Evolutionary conservation across 768 basidiomycete genomes (phyloP), one percentile per base, ranked within the genome.

Genomic region (Coprinopsis strossmayeri): DNA sequence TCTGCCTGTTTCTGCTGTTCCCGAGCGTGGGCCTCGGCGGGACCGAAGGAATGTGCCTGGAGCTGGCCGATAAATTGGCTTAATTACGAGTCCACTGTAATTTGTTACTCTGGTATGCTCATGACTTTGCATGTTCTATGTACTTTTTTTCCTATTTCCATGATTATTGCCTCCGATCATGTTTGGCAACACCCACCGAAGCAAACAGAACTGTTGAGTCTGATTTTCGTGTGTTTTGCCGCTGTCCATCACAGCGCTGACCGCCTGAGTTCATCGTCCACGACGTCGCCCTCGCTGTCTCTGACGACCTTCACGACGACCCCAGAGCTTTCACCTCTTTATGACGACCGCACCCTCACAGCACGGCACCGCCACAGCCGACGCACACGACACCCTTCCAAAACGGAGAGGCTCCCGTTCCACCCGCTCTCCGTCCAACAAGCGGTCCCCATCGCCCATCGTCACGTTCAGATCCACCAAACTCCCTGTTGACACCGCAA

Each of bases 11-110:
- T 68, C 82, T 46, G 79, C 78, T 20, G 73, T 69, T 34, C 79
- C 83, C 0, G 87, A 90, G 63, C 84, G 89, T 54, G 74, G 74
- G 9, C 80, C 77, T 23, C 77, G 87, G 54, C 77, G 87, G 57
- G 85, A 88, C 67, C 77, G 86, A 63, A 77, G 87, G 63, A 81
- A 68, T 58, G 90, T 91, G 11, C 90, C 90, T 52, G 90, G 90
- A 58, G 88, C 89, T 61, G 89, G 72, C 45, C 80, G 70, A 50
- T 60, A 37, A 12, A 27, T 23, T 32, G 28, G 23, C 32, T 43
- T 45, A 45, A 46, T 5, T 42, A 42, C 40, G 12, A 17, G 5
- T 45, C 25, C 30, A 28, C 43, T 28, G 26, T 45, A 27, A 17
- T n/a, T n/a, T n/a, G n/a, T n/a, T n/a, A 32, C 18, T 27, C 28